Percentiles rank a stretch among this genome's conserved stretches.
Evolutionary conservation across 179 eudicot genomes (phyloP).

Genomic region (Carnegiea gigantea): DNA sequence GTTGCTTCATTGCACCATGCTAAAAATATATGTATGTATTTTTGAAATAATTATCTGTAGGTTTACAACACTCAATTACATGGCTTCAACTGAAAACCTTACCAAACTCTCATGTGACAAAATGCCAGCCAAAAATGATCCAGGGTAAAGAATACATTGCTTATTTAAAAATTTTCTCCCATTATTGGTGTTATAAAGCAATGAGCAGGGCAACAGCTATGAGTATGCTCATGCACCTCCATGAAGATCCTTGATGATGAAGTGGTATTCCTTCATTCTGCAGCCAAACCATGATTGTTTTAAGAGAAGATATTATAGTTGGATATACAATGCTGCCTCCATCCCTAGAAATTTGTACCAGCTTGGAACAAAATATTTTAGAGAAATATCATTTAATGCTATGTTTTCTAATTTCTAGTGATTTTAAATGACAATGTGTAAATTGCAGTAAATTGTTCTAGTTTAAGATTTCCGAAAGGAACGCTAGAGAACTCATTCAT

Average conservation of each 20-base stretch:
- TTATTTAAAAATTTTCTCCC: slow-evolving; percentile 13
- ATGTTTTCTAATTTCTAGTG: neutral
- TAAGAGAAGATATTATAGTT: slow-evolving; percentile 1
- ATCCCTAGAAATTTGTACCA: neutral
- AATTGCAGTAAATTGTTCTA: neutral
- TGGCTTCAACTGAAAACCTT: slow-evolving; percentile 7
- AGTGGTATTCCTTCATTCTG: slow-evolving; percentile 60
- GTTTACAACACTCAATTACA: slow-evolving; percentile 19
- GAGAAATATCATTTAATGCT: neutral
- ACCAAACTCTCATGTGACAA: neutral
- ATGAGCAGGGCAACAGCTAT: slow-evolving; percentile 41
- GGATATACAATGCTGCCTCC: neutral
- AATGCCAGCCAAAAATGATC: slow-evolving; percentile 17
- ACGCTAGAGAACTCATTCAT: neutral
- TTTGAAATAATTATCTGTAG: slow-evolving; percentile 12
- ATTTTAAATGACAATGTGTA: neutral
- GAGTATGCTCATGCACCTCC: slow-evolving; percentile 42
- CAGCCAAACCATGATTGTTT: slow-evolving; percentile 10
- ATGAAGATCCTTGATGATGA: slow-evolving; percentile 34
- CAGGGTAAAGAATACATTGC: slow-evolving; percentile 20
- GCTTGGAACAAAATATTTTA: no score
- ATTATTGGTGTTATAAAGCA: slow-evolving; percentile 24
- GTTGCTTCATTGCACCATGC: neutral
- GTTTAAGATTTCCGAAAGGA: neutral
- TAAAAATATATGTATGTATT: neutral